phyloP scores from a whole-genome alignment of 306 rosid species.

The Trifolium subterraneum region DNA sequence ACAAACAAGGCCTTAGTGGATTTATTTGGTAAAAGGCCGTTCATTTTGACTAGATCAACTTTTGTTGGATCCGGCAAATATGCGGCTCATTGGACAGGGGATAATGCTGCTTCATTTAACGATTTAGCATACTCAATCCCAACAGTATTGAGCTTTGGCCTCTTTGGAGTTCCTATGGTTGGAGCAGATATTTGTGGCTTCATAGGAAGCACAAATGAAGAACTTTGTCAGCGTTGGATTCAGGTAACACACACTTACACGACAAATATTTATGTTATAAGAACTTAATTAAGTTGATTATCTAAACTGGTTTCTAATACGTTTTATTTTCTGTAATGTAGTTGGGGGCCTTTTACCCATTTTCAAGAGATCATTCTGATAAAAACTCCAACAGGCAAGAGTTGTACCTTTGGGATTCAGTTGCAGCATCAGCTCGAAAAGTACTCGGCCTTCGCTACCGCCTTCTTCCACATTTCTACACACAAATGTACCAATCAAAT shows the following conservation, averaged over 20 bases:
- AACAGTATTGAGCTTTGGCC: slow-evolving; percentile 68
- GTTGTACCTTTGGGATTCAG: slow-evolving; percentile 89
- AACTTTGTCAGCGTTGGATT: slow-evolving; percentile 90
- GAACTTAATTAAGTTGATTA: too few relatives aligned
- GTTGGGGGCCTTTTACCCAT: slow-evolving; percentile 94
- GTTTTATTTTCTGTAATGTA: slow-evolving; percentile 39
- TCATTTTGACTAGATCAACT: slow-evolving; percentile 81
- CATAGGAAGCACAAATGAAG: slow-evolving; percentile 67
- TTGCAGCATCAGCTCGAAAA: slow-evolving; percentile 79
- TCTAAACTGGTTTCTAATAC: neutral
- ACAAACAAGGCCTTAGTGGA: slow-evolving; percentile 63
- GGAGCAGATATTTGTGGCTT: slow-evolving; percentile 97
- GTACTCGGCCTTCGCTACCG: slow-evolving; percentile 83
- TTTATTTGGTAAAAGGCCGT: slow-evolving; percentile 81
- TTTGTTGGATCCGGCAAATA: slow-evolving; percentile 89
- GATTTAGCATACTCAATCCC: slow-evolving; percentile 85
- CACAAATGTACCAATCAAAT: slow-evolving; percentile 80
- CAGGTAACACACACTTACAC: slow-evolving; percentile 60
- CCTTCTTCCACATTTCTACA: slow-evolving; percentile 85
- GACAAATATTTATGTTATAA: too few relatives aligned
- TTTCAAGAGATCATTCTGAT: slow-evolving; percentile 81
- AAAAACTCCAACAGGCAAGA: slow-evolving; percentile 60
- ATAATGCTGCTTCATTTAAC: slow-evolving; percentile 81
- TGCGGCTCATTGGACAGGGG: slow-evolving; percentile 96
- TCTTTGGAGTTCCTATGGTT: slow-evolving; percentile 92